A percentile compares a stretch with the other conserved stretches of the same genome.
Evolutionary conservation across 2,329 filamentous ascomycete species (phyloP).

Genomic region (Talaromyces amestolkiae): DNA sequence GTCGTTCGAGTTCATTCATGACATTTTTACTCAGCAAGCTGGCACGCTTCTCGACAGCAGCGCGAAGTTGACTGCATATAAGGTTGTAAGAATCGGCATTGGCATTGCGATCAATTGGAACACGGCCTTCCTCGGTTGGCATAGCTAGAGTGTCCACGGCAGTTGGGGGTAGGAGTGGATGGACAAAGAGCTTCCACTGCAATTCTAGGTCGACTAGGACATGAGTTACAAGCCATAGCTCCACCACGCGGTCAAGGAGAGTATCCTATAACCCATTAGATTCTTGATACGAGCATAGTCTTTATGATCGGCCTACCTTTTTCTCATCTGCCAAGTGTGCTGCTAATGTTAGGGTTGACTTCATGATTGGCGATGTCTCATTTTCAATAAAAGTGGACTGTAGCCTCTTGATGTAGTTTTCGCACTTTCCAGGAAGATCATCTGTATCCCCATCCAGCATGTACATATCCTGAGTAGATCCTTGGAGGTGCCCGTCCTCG

Average conservation of each 20-base stretch:
- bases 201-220: conserved; percentile 52
- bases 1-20: conserved; percentile 60
- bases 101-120: conserved; percentile 39
- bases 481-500: conserved; percentile 40
- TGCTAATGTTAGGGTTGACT: conserved; percentile 46
- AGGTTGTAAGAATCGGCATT: conserved; percentile 49
- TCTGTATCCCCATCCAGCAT: conserved; percentile 52
- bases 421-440: conserved; percentile 52
- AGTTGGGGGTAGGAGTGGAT: conserved; percentile 41
- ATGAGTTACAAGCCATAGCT: conserved; percentile 57
- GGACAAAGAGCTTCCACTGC: conserved; percentile 51
- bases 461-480: conserved; percentile 42
- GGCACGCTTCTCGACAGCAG: conserved; percentile 56
- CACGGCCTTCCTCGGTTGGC: conserved; percentile 39
- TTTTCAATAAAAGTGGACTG: conserved; percentile 47
- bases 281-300: neutral
- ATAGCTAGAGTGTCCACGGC: conserved; percentile 38
- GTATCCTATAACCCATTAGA: conserved; percentile 35
- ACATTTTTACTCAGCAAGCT: conserved; percentile 52
- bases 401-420: conserved; percentile 54
- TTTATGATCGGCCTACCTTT: conserved; percentile 30
- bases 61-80: conserved; percentile 55
- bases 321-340: conserved; percentile 39
- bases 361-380: conserved; percentile 53
- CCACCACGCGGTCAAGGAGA: conserved; percentile 51